A percentile compares a stretch with the other conserved stretches of the same genome.
These are phyloP conservation scores for Ophiocordyceps camponoti-floridani DNA, from an alignment of 2,329 filamentous ascomycete genomes.

Conservation along the genomic window DNA sequence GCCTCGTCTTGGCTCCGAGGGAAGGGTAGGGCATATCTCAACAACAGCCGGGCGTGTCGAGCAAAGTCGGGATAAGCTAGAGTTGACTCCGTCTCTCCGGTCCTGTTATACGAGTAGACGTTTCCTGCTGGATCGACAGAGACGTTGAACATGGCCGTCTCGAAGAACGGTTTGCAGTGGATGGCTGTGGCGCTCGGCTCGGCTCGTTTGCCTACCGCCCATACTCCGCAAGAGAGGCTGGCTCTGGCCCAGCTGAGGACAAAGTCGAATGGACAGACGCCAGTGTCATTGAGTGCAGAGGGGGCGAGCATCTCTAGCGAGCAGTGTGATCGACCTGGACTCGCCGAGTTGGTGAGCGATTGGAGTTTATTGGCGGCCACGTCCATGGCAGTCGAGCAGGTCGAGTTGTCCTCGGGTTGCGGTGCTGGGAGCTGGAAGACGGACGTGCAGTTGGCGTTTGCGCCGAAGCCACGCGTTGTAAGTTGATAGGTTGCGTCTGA, in stretches of 20 bases:
- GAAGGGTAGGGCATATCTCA: not conserved
- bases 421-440: not conserved
- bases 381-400: not conserved
- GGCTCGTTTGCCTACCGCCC: slow-evolving; percentile 3
- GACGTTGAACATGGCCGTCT: slow-evolving; percentile 17
- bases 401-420: not conserved
- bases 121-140: slow-evolving; percentile 9
- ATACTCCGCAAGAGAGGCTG: not conserved
- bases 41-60: slow-evolving; percentile 2
- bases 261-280: too few relatives aligned
- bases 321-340: not conserved
- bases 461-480: slow-evolving; percentile 11
- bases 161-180: slow-evolving; percentile 10
- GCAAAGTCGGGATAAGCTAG: slow-evolving; percentile 6
- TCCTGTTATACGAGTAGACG: slow-evolving; percentile 6
- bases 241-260: slow-evolving; percentile 10
- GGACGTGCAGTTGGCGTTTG: slow-evolving; percentile 7
- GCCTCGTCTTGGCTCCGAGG: too few relatives aligned
- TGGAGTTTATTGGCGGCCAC: not conserved
- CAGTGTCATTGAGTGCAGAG: not conserved
- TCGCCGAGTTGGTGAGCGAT: not conserved
- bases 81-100: slow-evolving; percentile 1
- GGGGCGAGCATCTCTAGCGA: not conserved
- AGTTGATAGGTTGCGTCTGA: slow-evolving; percentile 2
- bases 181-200: not conserved